Percentiles rank a stretch among this genome's conserved stretches.
Evolutionary conservation across 257 asterid genomes (phyloP).

Genomic region (Capsicum rhomboideum): DNA sequence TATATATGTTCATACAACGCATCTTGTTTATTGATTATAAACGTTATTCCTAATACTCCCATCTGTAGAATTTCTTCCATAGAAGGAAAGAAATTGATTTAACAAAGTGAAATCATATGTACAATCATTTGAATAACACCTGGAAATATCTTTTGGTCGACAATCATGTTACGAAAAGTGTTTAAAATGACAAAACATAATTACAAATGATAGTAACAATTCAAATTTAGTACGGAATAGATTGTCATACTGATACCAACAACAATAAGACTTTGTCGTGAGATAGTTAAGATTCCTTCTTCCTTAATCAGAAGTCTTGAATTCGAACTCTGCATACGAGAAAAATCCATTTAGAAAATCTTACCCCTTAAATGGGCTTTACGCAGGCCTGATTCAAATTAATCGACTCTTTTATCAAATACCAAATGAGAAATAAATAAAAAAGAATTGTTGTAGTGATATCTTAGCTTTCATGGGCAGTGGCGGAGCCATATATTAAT

Average conservation of each 20-base stretch:
- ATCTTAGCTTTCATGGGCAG: no score
- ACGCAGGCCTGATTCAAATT: background rate
- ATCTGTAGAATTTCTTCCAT: no score
- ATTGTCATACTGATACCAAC: background rate
- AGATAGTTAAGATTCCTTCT: fast-evolving
- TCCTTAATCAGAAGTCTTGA: background rate
- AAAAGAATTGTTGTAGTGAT: no score
- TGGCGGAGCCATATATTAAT: no score
- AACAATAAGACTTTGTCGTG: background rate
- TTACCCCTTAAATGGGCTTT: background rate
- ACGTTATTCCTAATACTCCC: no score
- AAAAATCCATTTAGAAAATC: no score
- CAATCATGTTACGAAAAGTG: background rate
- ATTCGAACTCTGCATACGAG: background rate
- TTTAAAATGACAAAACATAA: background rate
- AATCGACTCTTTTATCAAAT: background rate
- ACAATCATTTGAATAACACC: background rate
- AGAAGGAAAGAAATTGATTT: background rate
- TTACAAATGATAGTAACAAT: background rate
- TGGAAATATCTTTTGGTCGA: background rate
- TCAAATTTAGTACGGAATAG: background rate
- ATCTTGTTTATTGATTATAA: no score
- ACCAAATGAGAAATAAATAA: background rate
- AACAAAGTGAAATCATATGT: background rate
- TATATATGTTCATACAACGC: no score